These are phyloP conservation scores for Persicaria maculosa DNA, from an alignment of 148 eudicot species.

Conservation along the genomic window DNA sequence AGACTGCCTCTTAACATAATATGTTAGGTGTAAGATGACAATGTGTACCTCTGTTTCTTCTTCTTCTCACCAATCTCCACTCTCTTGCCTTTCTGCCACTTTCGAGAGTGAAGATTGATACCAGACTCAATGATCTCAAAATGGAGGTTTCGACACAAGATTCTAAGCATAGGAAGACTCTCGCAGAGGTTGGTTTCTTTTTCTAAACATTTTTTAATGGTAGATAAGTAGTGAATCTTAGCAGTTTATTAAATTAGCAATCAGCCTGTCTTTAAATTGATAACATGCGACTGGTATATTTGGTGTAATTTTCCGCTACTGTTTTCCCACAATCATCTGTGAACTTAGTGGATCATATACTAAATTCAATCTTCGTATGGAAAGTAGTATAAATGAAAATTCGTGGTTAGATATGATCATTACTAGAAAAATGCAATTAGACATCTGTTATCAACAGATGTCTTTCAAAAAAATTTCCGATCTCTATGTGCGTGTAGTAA, in stretches of 20 bases:
- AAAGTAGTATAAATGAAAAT: background rate
- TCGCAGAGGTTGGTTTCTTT: slow-evolving; percentile 66
- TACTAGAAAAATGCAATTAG: too few relatives aligned
- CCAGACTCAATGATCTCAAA: slow-evolving; percentile 64
- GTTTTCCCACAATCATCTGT: background rate
- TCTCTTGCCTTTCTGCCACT: background rate
- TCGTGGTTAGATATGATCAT: background rate
- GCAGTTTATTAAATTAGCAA: background rate
- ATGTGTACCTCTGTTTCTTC: background rate
- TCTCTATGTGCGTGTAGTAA: too few relatives aligned
- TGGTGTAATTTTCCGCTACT: background rate
- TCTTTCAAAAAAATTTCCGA: too few relatives aligned
- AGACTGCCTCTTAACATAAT: background rate
- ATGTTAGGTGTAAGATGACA: background rate
- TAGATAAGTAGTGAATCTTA: too few relatives aligned
- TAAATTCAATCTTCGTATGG: background rate
- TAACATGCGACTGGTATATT: background rate
- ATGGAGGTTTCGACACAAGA: slow-evolving; percentile 91
- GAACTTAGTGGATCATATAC: background rate
- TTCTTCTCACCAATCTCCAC: background rate
- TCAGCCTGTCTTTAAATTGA: background rate
- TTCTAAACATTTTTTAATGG: background rate
- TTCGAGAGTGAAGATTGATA: slow-evolving; percentile 61
- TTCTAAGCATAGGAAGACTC: slow-evolving; percentile 91
- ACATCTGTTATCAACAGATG: too few relatives aligned